Percentiles rank a stretch among this genome's conserved stretches.
These are phyloP conservation scores for Avena atlantica DNA, from an alignment of 176 grass and related monocot genomes.

Conservation along the genomic window DNA sequence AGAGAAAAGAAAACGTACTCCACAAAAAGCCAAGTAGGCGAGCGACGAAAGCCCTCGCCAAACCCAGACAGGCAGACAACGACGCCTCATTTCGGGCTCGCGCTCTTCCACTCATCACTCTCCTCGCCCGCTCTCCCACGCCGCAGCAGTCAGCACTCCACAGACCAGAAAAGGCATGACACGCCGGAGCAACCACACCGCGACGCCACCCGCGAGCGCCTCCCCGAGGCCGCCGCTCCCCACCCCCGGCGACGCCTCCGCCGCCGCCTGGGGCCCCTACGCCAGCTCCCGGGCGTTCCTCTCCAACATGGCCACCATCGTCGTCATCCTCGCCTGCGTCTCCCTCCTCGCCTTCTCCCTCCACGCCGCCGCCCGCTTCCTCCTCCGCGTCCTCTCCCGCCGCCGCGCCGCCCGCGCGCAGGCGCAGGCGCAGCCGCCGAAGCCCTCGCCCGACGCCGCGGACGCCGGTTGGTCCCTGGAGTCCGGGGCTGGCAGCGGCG, in stretches of 20 bases:
- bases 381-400: constrained; percentile 52
- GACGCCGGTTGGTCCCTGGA: background rate
- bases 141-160: constrained; percentile 2
- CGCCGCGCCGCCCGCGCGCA: constrained; percentile 23
- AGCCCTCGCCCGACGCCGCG: constrained; percentile 22
- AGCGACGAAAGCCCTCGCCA: background rate
- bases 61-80: constrained; percentile 8
- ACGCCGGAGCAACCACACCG: constrained; percentile 54
- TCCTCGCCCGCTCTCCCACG: constrained; percentile 21
- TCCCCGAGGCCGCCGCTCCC: constrained; percentile 13
- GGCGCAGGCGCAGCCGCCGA: constrained; percentile 14
- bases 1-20: constrained; percentile 10
- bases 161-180: constrained; percentile 28
- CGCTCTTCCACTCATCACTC: background rate
- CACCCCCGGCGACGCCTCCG: constrained; percentile 9
- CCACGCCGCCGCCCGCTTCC: constrained; percentile 70
- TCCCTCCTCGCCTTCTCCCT: constrained; percentile 83
- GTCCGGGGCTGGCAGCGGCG: background rate
- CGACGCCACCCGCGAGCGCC: background rate
- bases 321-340: constrained; percentile 82
- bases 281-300: constrained; percentile 72
- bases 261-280: constrained; percentile 67
- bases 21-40: constrained; percentile 30
- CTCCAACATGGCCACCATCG: constrained; percentile 86
- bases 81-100: constrained; percentile 19